Conservation (phyloP, 2,329 filamentous ascomycete genomes). For the Trichoderma sp. region DNA sequence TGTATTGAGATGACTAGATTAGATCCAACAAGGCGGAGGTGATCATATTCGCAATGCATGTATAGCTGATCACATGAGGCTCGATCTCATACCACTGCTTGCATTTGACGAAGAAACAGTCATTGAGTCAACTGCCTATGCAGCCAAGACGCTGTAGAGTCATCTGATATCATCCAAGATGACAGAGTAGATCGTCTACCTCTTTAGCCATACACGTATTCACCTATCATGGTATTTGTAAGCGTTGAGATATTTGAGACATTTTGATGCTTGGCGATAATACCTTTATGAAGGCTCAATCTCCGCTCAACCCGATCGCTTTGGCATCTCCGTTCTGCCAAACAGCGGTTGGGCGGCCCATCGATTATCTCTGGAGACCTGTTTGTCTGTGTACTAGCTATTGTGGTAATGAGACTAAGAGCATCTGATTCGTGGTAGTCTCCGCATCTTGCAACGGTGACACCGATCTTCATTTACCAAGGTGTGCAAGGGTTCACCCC, state of each 20-base stretch:
- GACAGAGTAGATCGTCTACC: neutral
- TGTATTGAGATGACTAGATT: no score
- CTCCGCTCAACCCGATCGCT: neutral
- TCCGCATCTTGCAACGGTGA: neutral
- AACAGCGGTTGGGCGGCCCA: neutral
- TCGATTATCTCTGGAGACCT: neutral
- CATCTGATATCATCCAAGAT: no score
- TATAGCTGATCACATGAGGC: neutral
- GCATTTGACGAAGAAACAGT: neutral
- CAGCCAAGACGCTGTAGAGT: no score
- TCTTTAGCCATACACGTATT: neutral
- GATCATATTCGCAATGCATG: neutral
- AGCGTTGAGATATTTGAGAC: neutral
- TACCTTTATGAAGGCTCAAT: neutral
- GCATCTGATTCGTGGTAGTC: neutral
- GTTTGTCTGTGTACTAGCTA: neutral
- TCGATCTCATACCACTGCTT: neutral
- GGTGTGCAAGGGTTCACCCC: neutral
- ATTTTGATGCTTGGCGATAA: neutral
- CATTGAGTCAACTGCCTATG: neutral
- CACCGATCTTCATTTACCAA: conserved; percentile 2
- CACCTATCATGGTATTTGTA: neutral
- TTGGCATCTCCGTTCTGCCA: neutral
- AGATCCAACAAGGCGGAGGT: no score
- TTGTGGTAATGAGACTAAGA: neutral